Evolutionary conservation across 768 basidiomycete species (phyloP), one percentile per base, ranked within the genome.

Genomic region (Rhodosporidiobolus sp.): DNA sequence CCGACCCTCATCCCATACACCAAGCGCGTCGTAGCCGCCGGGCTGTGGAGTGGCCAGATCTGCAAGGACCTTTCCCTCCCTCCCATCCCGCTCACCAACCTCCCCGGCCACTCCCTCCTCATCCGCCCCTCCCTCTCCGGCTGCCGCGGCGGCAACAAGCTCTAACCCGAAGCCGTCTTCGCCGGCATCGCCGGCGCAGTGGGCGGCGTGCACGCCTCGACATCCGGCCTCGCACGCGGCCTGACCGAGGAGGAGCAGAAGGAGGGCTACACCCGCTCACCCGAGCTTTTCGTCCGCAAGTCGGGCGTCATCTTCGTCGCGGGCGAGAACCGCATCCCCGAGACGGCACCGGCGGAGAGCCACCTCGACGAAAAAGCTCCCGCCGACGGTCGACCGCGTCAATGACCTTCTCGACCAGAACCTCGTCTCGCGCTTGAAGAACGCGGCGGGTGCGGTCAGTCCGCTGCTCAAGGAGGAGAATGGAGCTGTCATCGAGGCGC

Each of bases 21-120:
- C 60, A 79, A 71, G 46, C 70, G 83, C 67, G 70, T 83, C 35
- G 67, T 84, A 69, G 77, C 83, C 22, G 81, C 82, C 10, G 82
- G 82, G 0, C 80, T 81, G 54, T 83, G 82, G 82, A 80, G 81
- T 19, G 80, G 81, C 7, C 76, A 74, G 6, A 55, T 75, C 46
- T 62, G 57, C 43, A 38, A 45, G 0, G 7, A 38, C 5, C 67
- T 75, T 50, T 3, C 1, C 11, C 67, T 75, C 26, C 70, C 74
- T 0, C 10, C 45, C 1, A 48, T 72, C 20, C 64, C 70, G 7
- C 60, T 75, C 60, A 61, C 53, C 34, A 72, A 72, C 57, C 61
- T 75, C 17, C 74, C 74, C 17, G 74, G 74, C 3, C 70, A 72
- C 52, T 75, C 74, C 1, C 64, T 75, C 34, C 63, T 75, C 50